Conservation (phyloP, 345 rosid genomes). For the Dimocarpus longan region DNA sequence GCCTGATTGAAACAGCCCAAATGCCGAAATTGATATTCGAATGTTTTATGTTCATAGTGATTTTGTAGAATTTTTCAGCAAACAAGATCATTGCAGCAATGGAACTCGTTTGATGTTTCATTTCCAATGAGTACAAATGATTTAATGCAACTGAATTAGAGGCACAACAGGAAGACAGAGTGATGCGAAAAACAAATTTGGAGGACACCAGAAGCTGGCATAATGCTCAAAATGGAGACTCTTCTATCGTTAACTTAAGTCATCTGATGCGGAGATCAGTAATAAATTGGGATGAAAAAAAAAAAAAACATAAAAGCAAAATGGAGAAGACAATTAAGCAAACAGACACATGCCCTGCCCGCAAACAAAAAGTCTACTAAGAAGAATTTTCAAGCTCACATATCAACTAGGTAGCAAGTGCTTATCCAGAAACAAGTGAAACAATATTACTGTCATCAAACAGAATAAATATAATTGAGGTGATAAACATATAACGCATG, state of each 20-base stretch:
- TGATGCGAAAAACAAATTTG: slow-evolving; percentile 2
- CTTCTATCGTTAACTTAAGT: not conserved
- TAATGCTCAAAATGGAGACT: not conserved
- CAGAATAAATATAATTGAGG: not conserved
- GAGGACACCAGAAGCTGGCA: not conserved
- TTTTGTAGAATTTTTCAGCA: too few relatives aligned
- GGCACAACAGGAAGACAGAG: not conserved
- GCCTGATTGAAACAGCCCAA: not conserved
- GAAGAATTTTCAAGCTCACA: not conserved
- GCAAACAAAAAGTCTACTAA: not conserved
- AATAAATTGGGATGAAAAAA: not conserved
- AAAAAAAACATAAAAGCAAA: not conserved
- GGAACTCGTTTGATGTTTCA: not conserved
- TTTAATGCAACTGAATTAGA: not conserved
- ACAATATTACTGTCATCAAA: not conserved
- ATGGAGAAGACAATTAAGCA: not conserved
- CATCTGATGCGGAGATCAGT: not conserved
- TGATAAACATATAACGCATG: not conserved
- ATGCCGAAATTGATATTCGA: not conserved
- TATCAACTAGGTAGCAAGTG: not conserved
- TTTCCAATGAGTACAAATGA: too few relatives aligned
- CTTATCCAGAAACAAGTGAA: not conserved
- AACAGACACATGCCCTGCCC: not conserved
- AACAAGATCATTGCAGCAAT: not conserved
- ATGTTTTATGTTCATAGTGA: not conserved